Percentiles rank a stretch among this genome's conserved stretches.
Conservation (phyloP, 1,139 yeast species). For the Candida sp. region DNA sequence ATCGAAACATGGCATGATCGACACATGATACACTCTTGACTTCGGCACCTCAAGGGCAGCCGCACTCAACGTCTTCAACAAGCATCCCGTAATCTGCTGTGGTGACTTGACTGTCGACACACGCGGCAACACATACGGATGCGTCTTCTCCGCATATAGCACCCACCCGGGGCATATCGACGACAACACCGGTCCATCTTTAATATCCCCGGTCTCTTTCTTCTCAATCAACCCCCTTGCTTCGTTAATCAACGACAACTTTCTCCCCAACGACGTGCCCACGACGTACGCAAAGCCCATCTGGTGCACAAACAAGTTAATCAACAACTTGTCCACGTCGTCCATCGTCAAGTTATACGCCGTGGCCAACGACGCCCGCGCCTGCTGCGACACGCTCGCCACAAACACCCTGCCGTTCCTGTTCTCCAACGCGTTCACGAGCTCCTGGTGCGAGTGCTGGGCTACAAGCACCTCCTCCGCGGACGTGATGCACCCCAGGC, state of each 20-base stretch:
- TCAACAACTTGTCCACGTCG: constrained; percentile 63
- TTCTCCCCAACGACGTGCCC: constrained; percentile 85
- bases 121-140: constrained; percentile 75
- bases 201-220: constrained; percentile 14
- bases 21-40: constrained; percentile 69
- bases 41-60: constrained; percentile 35
- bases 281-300: constrained; percentile 79
- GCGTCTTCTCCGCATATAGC: constrained; percentile 93
- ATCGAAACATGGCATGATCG: constrained; percentile 97
- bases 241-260: constrained; percentile 66
- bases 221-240: constrained; percentile 45
- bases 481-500: constrained; percentile 97
- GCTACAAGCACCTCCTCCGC: constrained; percentile 95
- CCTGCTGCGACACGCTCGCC: constrained; percentile 85
- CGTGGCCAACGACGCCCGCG: constrained; percentile 79
- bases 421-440: constrained; percentile 58
- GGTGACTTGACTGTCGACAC: constrained; percentile 79
- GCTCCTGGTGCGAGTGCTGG: constrained; percentile 85
- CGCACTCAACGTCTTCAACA: constrained; percentile 65
- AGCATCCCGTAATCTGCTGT: constrained; percentile 88
- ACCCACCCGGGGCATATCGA: constrained; percentile 98
- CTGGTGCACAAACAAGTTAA: constrained; percentile 57
- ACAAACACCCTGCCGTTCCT: constrained; percentile 53
- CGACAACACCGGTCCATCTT: constrained; percentile 54
- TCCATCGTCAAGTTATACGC: constrained; percentile 61